Percentiles rank a stretch among this genome's conserved stretches.
phyloP scores from a whole-genome alignment of 768 basidiomycete species.

The Boletus patriciae region DNA sequence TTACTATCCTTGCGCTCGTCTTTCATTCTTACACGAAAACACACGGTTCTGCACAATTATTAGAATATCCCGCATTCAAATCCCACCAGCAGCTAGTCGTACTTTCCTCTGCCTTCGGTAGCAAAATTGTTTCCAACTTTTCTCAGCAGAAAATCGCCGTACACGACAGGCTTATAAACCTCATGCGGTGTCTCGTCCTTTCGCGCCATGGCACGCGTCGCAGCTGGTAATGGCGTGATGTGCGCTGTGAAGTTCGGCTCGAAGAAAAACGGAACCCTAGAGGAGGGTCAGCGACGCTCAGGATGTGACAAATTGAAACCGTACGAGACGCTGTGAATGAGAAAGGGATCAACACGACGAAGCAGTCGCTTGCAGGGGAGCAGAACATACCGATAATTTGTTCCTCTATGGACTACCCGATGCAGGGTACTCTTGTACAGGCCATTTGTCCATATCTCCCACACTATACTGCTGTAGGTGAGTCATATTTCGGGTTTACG shows the following conservation, averaged over 20 bases:
- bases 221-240: constrained; percentile 64
- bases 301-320: constrained; percentile 24
- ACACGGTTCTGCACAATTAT: not conserved
- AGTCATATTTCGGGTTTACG: not conserved
- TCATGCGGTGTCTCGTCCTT: constrained; percentile 24
- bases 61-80: not conserved
- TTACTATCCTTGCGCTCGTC: not conserved
- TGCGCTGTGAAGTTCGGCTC: constrained; percentile 83
- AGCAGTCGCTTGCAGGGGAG: not conserved
- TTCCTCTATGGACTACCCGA: constrained; percentile 74
- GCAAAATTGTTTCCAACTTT: constrained; percentile 80
- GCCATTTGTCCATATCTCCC: constrained; percentile 90
- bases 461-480: constrained; percentile 53
- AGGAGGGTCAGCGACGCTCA: constrained; percentile 3
- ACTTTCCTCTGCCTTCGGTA: constrained; percentile 36
- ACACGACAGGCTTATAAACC: constrained; percentile 52
- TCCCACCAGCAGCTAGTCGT: constrained; percentile 18
- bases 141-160: constrained; percentile 73
- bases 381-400: constrained; percentile 55
- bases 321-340: constrained; percentile 64
- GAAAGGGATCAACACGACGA: constrained; percentile 8
- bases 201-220: constrained; percentile 39
- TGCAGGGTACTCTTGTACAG: constrained; percentile 89
- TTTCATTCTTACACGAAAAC: not conserved
- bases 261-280: constrained; percentile 89